Base-by-base conservation (phyloP, 345 rosid genomes). In the Alliaria petiolata region DNA sequence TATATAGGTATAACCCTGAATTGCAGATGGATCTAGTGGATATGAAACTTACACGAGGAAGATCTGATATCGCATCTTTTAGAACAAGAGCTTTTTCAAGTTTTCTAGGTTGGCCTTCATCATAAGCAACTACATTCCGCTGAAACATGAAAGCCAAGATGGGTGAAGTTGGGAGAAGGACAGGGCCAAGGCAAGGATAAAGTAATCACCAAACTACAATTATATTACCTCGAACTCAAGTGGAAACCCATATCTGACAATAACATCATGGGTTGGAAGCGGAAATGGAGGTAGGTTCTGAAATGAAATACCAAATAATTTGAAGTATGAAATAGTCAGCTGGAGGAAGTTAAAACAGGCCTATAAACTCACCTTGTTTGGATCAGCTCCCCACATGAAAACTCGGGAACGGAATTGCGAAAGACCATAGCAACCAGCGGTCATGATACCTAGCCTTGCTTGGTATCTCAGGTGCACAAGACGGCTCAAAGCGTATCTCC, bases 381-480 rank as follows among this genome's bases (percentile, higher is more conserved):
- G 89, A 69, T 77, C 85, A 61, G 98, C 95, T 44, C 98, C 98
- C 98, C 97, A 91, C 63, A 93, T 61, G 82, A 93, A 93, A 79
- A 87, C 91, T 61, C 97, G 90, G 77, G 92, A 61, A 22, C 98
- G 89, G 54, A 93, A 93, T 71, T 93, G 98, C 39, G 97, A 92
- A 77, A 93, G 97, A 68, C 98, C 98, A 79, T 91, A 93, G 80
- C 96, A 93, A 43, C 98, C 98, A 82, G 97, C 97, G 26, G 98
- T 91, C 59, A 93, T 83, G 36, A 83, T 86, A 74, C 98, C 98
- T 66, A 93, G 82, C 76, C 97, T 81, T 81, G 98, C 90, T 85
- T 93, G 98, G 82, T 93, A 93, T 68, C 82, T 84, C 97, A 91
- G 82, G 66, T 84, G 74, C 45, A 93, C 92, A 85, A 93, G 83